Conservation (phyloP, 495 filamentous ascomycete genomes). For the Penicillium cosmopolitanum region DNA sequence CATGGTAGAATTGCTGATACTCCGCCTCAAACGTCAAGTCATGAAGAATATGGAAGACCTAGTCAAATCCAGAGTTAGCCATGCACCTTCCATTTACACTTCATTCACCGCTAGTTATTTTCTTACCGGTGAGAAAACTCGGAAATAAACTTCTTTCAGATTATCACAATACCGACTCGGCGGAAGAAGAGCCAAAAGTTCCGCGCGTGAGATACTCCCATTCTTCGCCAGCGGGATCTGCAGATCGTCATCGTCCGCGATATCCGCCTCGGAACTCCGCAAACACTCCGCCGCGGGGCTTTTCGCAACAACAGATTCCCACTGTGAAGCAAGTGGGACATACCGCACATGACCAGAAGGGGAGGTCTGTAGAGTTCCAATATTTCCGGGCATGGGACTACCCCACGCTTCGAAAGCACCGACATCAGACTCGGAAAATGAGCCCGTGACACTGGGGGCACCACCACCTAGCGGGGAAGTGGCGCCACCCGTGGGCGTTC, state of each 20-base stretch:
- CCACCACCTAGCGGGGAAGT: slow-evolving; percentile 32
- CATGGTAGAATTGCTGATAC: slow-evolving; percentile 48
- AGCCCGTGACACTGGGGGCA: slow-evolving; percentile 36
- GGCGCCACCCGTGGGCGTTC: slow-evolving; percentile 21
- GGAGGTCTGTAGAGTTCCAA: slow-evolving; percentile 39
- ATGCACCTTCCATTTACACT: background rate
- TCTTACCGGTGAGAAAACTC: slow-evolving; percentile 45
- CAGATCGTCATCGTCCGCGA: slow-evolving; percentile 44
- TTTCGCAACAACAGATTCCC: slow-evolving; percentile 37
- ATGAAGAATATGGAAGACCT: slow-evolving; percentile 51
- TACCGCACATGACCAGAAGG: slow-evolving; percentile 47
- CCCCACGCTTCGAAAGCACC: slow-evolving; percentile 24
- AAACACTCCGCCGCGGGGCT: slow-evolving; percentile 34
- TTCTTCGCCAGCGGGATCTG: slow-evolving; percentile 38
- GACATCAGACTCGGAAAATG: slow-evolving; percentile 37
- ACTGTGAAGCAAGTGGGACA: slow-evolving; percentile 41
- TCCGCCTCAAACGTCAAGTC: slow-evolving; percentile 53
- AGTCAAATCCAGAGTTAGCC: slow-evolving; percentile 2
- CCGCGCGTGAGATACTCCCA: slow-evolving; percentile 33
- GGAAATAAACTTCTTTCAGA: slow-evolving; percentile 45
- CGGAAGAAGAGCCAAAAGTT: slow-evolving; percentile 40
- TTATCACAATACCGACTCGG: slow-evolving; percentile 44
- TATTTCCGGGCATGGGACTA: slow-evolving; percentile 28
- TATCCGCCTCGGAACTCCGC: slow-evolving; percentile 33
- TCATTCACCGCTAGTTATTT: background rate